Conservation (phyloP, 176 grass and related monocot species). For the Oryza punctata region DNA sequence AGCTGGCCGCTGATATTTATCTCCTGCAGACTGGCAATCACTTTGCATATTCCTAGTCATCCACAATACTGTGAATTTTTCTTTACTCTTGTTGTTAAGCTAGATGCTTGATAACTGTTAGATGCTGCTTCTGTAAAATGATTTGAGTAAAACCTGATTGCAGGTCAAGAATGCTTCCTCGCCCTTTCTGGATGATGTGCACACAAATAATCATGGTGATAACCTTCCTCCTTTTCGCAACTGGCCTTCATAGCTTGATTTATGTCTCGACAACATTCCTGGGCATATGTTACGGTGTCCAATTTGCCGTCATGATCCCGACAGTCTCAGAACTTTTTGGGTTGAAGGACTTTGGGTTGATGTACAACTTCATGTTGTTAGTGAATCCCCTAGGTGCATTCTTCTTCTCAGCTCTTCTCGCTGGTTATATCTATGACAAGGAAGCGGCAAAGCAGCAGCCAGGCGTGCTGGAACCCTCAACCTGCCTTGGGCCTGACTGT, state of each 20-base stretch:
- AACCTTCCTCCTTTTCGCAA: conserved; percentile 81
- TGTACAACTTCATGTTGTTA: conserved; percentile 96
- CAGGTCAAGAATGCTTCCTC: conserved; percentile 91
- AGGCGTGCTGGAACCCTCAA: conserved; percentile 37
- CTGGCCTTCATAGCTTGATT: conserved; percentile 60
- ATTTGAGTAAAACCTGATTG: conserved; percentile 3
- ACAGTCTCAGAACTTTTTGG: conserved; percentile 87
- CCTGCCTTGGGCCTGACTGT: conserved; percentile 78
- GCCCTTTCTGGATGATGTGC: conserved; percentile 88
- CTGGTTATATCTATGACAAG: conserved; percentile 86
- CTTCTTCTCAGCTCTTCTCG: conserved; percentile 83
- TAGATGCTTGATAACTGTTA: neutral
- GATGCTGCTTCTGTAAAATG: neutral
- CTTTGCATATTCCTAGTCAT: conserved; percentile 1
- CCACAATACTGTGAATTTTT: neutral
- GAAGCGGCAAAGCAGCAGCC: conserved; percentile 76
- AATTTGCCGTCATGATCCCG: conserved; percentile 90
- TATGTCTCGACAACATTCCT: conserved; percentile 71
- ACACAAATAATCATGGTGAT: conserved; percentile 89
- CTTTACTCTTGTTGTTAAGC: neutral
- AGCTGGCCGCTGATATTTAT: neutral
- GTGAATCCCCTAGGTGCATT: conserved; percentile 88
- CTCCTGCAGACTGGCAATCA: neutral
- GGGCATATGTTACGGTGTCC: conserved; percentile 83
- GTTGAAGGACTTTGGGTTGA: conserved; percentile 77